These are phyloP conservation scores for Pseudogymnoascus pannorum DNA, from an alignment of 2,329 filamentous ascomycete genomes.

Conservation along the genomic window DNA sequence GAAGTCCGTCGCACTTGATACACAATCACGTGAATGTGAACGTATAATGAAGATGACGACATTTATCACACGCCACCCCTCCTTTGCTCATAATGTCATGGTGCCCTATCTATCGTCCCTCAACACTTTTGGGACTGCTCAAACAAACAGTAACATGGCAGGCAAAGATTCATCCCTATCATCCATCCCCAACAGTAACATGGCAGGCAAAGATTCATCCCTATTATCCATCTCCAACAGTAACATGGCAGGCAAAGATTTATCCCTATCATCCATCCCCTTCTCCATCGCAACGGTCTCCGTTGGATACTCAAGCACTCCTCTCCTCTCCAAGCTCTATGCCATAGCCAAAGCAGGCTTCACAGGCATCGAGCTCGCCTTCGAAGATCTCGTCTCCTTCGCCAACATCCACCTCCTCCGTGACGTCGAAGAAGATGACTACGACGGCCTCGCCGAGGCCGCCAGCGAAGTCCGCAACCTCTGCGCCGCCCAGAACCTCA, in stretches of 20 bases:
- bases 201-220: too few species aligned
- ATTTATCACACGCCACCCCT: not conserved
- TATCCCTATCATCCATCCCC: constrained; percentile 31
- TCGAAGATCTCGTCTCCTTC: constrained; percentile 63
- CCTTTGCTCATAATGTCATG: not conserved
- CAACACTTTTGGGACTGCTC: not conserved
- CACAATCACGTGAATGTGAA: not conserved
- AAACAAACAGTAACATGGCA: constrained; percentile 3
- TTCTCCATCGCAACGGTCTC: constrained; percentile 50
- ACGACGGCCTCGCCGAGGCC: constrained; percentile 47
- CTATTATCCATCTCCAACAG: constrained; percentile 34
- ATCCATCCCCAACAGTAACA: too few species aligned
- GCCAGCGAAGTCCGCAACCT: constrained; percentile 47
- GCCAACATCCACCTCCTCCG: constrained; percentile 44
- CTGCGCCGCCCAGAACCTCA: constrained; percentile 46
- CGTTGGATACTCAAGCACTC: constrained; percentile 41
- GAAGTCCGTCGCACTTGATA: not conserved
- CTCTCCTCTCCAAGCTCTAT: constrained; percentile 51
- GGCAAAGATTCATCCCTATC: constrained; percentile 10
- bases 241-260: not conserved
- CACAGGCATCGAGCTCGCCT: constrained; percentile 63
- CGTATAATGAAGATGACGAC: not conserved
- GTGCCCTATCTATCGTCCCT: not conserved
- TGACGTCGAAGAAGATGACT: constrained; percentile 50
- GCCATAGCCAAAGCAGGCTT: constrained; percentile 61